Conservation (phyloP, 345 rosid genomes). For the Erodium maritimum region DNA sequence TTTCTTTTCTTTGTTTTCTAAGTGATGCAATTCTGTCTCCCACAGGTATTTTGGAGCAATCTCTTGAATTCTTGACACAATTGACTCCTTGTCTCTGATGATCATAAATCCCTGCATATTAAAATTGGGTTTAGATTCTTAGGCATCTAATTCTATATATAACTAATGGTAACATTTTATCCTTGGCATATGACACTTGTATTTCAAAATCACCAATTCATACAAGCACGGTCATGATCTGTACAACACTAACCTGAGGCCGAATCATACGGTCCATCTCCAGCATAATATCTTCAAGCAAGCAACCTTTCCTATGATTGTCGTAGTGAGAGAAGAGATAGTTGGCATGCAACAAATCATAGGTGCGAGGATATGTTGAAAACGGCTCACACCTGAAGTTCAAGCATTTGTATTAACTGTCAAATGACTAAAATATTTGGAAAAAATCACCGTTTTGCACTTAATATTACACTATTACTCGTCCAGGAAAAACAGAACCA, state of each 20-base stretch:
- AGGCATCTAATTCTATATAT: no score
- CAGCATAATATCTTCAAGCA: conserved; percentile 69
- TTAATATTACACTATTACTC: no score
- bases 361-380: conserved; percentile 87
- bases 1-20: conserved; percentile 46
- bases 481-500: no score
- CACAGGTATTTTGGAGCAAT: conserved; percentile 67
- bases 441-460: no score
- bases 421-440: no score
- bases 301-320: conserved; percentile 46
- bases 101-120: conserved; percentile 60
- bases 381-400: conserved; percentile 78
- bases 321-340: conserved; percentile 52
- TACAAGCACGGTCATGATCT: no score
- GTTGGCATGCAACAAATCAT: conserved; percentile 71
- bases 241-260: conserved; percentile 46
- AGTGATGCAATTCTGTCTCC: conserved; percentile 55
- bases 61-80: conserved; percentile 41
- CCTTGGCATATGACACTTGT: no score
- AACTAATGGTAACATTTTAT: no score
- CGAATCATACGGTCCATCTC: conserved; percentile 87
- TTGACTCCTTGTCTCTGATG: conserved; percentile 62
- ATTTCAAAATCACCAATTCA: no score
- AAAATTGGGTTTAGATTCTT: no score
- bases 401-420: conserved; percentile 1